Base-by-base conservation (phyloP, 352 stramenopile species). In the Pythium dissimile region DNA sequence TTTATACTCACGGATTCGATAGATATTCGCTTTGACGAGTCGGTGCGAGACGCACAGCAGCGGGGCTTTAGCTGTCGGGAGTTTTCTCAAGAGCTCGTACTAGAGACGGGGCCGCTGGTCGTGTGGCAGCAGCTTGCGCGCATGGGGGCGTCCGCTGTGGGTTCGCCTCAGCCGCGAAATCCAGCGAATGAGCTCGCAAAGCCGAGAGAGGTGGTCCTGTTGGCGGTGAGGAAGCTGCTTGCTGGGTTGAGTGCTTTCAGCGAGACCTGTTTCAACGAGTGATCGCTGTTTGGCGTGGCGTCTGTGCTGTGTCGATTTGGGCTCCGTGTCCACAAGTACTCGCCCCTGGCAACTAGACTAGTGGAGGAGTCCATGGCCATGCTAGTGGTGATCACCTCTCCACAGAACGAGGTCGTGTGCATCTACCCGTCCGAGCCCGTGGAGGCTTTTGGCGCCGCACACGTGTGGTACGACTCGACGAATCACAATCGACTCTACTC, bases 1-100 rank as follows among this genome's bases (percentile, higher is more conserved):
- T 82, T 89, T 55, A 47, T 88, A 44, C 68, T 86, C 64, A 80
- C 64, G 0, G 26, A 69, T 16, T 69, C 58, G 13, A 69, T 76
- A 46, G 68, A 76, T 38, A 32, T 59, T 13, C 37, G 31, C n/a
- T 45, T 48, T 12, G 41, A 52, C 24, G 21, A 21, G n/a, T 21
- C 30, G 15, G 9, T 41, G 20, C 13, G 48, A 31, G 20, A 27
- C 6, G 10, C 9, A 9, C 5, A 44, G 10, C n/a, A 21, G 37
- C 12, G n/a, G 7, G 12, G 44, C 26, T 16, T 15, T 65, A 32
- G 42, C 20, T 35, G 8, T 32, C 12, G 23, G 16, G 18, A 27
- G 37, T 26, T 51, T 13, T 37, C 26, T 26, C 44, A 51, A 18
- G 11, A 37, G 15, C 44, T 26, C 18, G 23, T 51, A 15, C 27